phyloP scores from a whole-genome alignment of 73 alveolate species.

The Paramecium caudatum region DNA sequence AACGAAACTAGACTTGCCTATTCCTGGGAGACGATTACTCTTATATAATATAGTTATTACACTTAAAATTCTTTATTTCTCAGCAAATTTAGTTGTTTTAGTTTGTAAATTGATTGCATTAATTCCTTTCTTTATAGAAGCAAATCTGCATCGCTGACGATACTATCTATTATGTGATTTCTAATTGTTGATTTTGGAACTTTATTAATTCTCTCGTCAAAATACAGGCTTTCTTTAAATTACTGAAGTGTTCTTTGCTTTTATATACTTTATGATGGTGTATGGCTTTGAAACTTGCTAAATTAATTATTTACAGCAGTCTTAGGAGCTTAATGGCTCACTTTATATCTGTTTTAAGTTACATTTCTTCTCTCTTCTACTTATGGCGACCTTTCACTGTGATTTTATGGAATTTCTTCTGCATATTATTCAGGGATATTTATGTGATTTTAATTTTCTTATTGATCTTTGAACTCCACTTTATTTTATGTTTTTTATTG shows the following conservation, averaged over 20 bases:
- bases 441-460: not conserved
- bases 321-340: not conserved
- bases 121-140: conserved; percentile 34
- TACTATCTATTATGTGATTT: conserved; percentile 73
- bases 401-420: too few relatives aligned
- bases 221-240: conserved; percentile 69
- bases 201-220: conserved; percentile 74
- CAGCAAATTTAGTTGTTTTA: conserved; percentile 67
- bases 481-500: not conserved
- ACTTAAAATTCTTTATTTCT: conserved; percentile 69
- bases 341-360: conserved; percentile 55
- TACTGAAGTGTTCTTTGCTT: conserved; percentile 37
- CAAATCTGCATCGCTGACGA: conserved; percentile 73
- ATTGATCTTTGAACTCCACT: conserved; percentile 24
- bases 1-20: conserved; percentile 72
- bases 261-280: not conserved
- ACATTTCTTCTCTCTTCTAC: conserved; percentile 1
- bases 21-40: conserved; percentile 62
- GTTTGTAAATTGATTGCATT: conserved; percentile 66
- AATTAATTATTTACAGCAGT: not conserved
- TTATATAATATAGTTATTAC: not conserved
- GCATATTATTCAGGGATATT: not conserved
- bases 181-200: conserved; percentile 74
- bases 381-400: too few relatives aligned
- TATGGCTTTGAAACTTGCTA: not conserved